Evolutionary conservation across 2,329 filamentous ascomycete genomes (phyloP).

Genomic region (Botryotinia calthae): DNA sequence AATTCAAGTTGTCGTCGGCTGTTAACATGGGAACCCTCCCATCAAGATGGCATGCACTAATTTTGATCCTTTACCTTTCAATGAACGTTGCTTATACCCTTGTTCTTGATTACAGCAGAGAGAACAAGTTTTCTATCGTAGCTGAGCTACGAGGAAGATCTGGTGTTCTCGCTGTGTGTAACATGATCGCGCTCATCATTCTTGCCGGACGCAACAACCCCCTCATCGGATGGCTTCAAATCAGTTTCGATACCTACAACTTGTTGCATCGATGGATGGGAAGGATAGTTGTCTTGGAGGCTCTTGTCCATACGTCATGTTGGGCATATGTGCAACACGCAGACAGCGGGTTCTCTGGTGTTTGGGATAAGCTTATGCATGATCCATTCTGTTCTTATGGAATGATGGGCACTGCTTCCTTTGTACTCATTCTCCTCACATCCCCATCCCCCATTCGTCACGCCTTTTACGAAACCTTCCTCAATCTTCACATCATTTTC

Average conservation of each 20-base stretch:
- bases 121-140: constrained; percentile 61
- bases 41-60: constrained; percentile 59
- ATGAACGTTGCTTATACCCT: constrained; percentile 65
- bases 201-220: constrained; percentile 93
- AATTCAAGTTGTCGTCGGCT: constrained; percentile 60
- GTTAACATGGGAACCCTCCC: constrained; percentile 62
- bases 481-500: constrained; percentile 78
- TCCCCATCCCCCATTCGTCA: constrained; percentile 81
- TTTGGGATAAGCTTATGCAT: constrained; percentile 52
- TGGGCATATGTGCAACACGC: constrained; percentile 73
- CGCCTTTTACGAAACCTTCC: constrained; percentile 95
- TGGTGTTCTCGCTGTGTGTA: constrained; percentile 79
- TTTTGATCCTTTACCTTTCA: constrained; percentile 55
- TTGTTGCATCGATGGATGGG: constrained; percentile 82
- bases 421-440: constrained; percentile 65
- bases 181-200: constrained; percentile 88
- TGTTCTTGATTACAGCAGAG: constrained; percentile 56
- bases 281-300: constrained; percentile 67
- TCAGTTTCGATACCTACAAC: constrained; percentile 97
- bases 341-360: constrained; percentile 60
- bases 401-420: constrained; percentile 56
- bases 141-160: constrained; percentile 84
- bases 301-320: constrained; percentile 65
- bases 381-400: constrained; percentile 65
- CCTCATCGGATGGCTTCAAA: constrained; percentile 73